phyloP scores from a whole-genome alignment of 176 grass and related monocot genomes.

The Oryza rufipogon region DNA sequence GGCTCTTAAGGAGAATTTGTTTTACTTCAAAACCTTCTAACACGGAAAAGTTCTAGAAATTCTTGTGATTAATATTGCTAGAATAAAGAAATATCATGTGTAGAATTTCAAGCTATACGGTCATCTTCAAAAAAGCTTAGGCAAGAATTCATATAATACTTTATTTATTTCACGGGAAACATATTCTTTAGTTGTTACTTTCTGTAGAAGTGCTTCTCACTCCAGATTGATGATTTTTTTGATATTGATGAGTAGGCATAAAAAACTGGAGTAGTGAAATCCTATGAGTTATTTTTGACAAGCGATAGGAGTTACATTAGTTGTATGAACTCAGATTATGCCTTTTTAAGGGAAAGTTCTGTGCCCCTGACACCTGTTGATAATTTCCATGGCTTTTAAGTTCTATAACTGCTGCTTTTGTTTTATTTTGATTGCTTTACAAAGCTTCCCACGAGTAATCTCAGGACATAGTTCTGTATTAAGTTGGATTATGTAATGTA shows the following conservation, averaged over 20 bases:
- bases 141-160: background rate
- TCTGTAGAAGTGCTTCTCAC: background rate
- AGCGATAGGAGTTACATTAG: constrained; percentile 24
- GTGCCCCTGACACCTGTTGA: background rate
- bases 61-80: background rate
- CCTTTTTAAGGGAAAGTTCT: background rate
- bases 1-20: constrained; percentile 18
- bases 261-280: background rate
- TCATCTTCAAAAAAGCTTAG: background rate
- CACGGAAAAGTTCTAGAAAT: background rate
- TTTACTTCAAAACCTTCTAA: background rate
- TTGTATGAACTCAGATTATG: constrained; percentile 3
- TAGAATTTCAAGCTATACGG: background rate
- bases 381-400: background rate
- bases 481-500: constrained; percentile 4
- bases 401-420: background rate
- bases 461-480: background rate
- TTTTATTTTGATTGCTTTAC: constrained; percentile 8
- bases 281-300: background rate
- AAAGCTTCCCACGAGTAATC: background rate
- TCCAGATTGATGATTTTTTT: constrained; percentile 4
- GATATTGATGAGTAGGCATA: background rate
- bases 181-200: constrained; percentile 5
- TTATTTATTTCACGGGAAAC: background rate
- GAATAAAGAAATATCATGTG: background rate